A percentile compares a stretch with the other conserved stretches of the same genome.
These are phyloP conservation scores for Amanita thiersii DNA, from an alignment of 768 basidiomycete species.

Conservation along the genomic window DNA sequence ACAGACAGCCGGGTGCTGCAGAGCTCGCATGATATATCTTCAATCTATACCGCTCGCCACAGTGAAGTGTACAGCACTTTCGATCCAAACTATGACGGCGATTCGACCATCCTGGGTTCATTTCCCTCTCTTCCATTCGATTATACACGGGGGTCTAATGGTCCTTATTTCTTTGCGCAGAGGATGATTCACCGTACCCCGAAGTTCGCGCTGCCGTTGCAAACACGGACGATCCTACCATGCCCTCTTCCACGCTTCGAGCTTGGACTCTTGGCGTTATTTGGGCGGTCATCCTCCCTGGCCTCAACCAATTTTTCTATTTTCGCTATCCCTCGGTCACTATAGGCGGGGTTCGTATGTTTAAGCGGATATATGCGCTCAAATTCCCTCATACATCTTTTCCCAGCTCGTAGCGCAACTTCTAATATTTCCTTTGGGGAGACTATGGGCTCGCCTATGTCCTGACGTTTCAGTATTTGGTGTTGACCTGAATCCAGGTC, in stretches of 20 bases:
- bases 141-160: background rate
- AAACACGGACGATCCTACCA: constrained; percentile 60
- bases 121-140: background rate
- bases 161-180: constrained; percentile 12
- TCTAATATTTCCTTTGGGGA: constrained; percentile 61
- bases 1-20: constrained; percentile 15
- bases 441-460: constrained; percentile 53
- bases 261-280: constrained; percentile 50
- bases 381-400: constrained; percentile 13
- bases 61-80: constrained; percentile 20
- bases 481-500: constrained; percentile 62
- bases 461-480: constrained; percentile 50
- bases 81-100: constrained; percentile 29
- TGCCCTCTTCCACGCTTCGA: constrained; percentile 52
- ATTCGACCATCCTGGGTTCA: constrained; percentile 20
- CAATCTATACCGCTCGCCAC: constrained; percentile 17
- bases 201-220: constrained; percentile 75
- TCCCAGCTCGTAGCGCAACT: constrained; percentile 59
- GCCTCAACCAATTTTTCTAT: constrained; percentile 75
- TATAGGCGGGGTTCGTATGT: constrained; percentile 37
- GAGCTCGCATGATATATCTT: constrained; percentile 17
- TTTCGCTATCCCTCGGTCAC: constrained; percentile 62
- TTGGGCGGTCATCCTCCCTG: constrained; percentile 55
- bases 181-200: constrained; percentile 79
- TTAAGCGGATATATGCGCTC: background rate